phyloP scores from a whole-genome alignment of 768 basidiomycete genomes.

The Boletus reticuloceps region DNA sequence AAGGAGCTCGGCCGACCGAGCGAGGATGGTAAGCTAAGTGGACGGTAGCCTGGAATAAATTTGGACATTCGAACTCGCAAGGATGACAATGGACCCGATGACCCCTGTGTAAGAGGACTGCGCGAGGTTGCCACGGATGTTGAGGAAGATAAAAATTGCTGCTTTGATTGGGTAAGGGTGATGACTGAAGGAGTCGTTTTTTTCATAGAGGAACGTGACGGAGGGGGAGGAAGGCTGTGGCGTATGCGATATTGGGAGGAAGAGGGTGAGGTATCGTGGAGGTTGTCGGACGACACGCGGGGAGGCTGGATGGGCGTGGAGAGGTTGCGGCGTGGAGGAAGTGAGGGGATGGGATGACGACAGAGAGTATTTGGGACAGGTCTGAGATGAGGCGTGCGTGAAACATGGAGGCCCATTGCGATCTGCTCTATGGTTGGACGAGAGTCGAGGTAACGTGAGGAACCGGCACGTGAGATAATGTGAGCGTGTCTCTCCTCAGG shows the following conservation, averaged over 20 bases:
- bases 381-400: slow-evolving; percentile 70
- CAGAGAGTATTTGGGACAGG: slow-evolving; percentile 28
- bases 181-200: slow-evolving; percentile 36
- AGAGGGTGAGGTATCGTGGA: slow-evolving; percentile 20
- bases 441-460: slow-evolving; percentile 39
- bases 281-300: slow-evolving; percentile 19
- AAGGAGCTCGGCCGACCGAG: slow-evolving; percentile 30
- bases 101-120: slow-evolving; percentile 21
- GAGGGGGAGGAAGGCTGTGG: slow-evolving; percentile 50
- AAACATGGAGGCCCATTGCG: slow-evolving; percentile 76
- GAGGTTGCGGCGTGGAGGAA: slow-evolving; percentile 16
- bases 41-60: slow-evolving; percentile 44
- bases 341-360: slow-evolving; percentile 16
- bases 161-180: slow-evolving; percentile 21
- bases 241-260: slow-evolving; percentile 19
- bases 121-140: slow-evolving; percentile 39
- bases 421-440: slow-evolving; percentile 75
- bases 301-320: slow-evolving; percentile 28
- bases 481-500: slow-evolving; percentile 37
- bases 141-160: slow-evolving; percentile 16
- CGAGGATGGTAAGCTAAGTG: slow-evolving; percentile 36
- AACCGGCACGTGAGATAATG: slow-evolving; percentile 34
- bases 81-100: slow-evolving; percentile 33
- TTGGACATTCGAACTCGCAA: slow-evolving; percentile 53
- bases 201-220: slow-evolving; percentile 65